These are phyloP conservation scores for Datura wrightii DNA, from an alignment of 257 asterid genomes.

Conservation along the genomic window DNA sequence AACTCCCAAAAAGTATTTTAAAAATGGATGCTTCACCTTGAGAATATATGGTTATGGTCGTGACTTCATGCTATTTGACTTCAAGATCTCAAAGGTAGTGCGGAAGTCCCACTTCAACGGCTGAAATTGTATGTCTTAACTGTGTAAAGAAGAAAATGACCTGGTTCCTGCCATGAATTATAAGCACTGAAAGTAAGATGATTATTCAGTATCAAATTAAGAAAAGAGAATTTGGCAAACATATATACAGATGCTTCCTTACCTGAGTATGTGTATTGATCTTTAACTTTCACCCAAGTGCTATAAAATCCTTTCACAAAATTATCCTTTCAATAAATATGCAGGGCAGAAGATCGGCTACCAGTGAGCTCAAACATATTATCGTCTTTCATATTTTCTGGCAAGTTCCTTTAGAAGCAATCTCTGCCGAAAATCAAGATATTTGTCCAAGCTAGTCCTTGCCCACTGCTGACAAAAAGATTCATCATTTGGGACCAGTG, in stretches of 20 bases:
- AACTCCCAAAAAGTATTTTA: neutral
- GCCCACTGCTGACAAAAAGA: slow-evolving; percentile 97
- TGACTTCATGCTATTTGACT: neutral
- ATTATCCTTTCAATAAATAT: neutral
- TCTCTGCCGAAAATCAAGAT: slow-evolving; percentile 85
- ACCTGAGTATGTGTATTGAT: neutral
- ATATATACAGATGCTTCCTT: neutral
- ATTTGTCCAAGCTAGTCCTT: slow-evolving; percentile 82
- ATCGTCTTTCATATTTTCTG: slow-evolving; percentile 71
- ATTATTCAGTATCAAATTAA: neutral
- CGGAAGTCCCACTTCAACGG: neutral
- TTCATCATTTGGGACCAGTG: slow-evolving; percentile 91
- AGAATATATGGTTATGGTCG: neutral
- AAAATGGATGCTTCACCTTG: neutral
- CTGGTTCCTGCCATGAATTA: neutral
- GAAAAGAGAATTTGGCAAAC: neutral
- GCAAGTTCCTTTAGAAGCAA: slow-evolving; percentile 82
- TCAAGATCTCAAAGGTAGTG: neutral
- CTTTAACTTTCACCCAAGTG: neutral
- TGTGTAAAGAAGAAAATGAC: neutral
- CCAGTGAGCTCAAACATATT: slow-evolving; percentile 32
- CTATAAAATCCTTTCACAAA: slow-evolving; percentile 10
- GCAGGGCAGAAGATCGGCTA: neutral
- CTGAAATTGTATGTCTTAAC: neutral
- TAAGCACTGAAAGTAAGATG: neutral